These are phyloP conservation scores for Sugiyamaella xylanicola DNA, from an alignment of 1,139 yeast species.

Conservation along the genomic window DNA sequence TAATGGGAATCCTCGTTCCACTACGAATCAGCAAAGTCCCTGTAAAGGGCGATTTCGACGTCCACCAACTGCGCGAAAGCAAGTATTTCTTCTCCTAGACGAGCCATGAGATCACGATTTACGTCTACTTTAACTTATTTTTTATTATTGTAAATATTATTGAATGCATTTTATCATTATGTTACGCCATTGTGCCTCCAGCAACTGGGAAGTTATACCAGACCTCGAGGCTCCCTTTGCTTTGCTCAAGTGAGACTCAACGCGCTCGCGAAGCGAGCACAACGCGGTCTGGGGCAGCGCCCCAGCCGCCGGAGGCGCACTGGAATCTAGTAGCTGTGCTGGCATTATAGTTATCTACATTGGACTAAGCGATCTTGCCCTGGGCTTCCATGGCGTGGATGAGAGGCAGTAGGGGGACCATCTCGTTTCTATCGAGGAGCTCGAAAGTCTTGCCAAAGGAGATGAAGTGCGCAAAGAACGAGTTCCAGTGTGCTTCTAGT, in stretches of 20 bases:
- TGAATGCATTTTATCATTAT: constrained; percentile 5
- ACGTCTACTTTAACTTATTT: not conserved
- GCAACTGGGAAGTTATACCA: not conserved
- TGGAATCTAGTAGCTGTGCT: not conserved
- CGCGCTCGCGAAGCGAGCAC: not conserved
- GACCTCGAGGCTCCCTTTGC: too few relatives aligned
- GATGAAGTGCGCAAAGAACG: constrained; percentile 93
- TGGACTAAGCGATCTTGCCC: constrained; percentile 62
- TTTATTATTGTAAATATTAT: not conserved
- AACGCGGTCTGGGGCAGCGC: not conserved
- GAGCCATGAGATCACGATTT: not conserved
- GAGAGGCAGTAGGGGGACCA: constrained; percentile 75
- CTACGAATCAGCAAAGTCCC: constrained; percentile 76
- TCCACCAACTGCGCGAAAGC: constrained; percentile 67
- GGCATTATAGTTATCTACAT: not conserved
- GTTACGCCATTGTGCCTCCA: not conserved
- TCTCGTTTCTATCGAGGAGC: constrained; percentile 73
- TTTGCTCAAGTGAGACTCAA: too few relatives aligned
- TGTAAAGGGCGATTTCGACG: constrained; percentile 81
- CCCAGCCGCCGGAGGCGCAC: not conserved
- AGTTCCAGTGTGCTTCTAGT: constrained; percentile 96
- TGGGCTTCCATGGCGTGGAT: constrained; percentile 80
- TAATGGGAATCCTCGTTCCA: constrained; percentile 54
- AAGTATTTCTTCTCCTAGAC: constrained; percentile 70
- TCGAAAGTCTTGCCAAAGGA: constrained; percentile 84